Percentiles rank a stretch among this genome's conserved stretches.
phyloP scores from a whole-genome alignment of 352 stramenopile genomes.

The Phytophthora sojae region DNA sequence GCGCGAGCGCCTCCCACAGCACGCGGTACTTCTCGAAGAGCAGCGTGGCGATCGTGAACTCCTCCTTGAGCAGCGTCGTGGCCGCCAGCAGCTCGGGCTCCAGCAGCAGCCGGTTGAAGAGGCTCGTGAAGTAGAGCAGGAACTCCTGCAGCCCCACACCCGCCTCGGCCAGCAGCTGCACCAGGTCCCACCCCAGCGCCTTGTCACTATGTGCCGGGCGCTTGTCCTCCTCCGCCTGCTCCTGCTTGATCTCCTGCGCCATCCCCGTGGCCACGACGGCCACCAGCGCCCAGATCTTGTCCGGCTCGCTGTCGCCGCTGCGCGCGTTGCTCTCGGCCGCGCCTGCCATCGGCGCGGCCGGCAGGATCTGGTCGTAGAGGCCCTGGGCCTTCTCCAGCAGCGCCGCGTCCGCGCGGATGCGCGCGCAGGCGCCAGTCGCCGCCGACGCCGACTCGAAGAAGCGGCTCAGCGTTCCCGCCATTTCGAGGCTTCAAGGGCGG shows the following conservation, averaged over 20 bases:
- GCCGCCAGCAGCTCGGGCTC: conserved; percentile 74
- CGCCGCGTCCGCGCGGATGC: conserved; percentile 30
- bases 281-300: conserved; percentile 55
- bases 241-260: conserved; percentile 48
- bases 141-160: conserved; percentile 73
- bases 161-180: conserved; percentile 53
- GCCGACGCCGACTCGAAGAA: conserved; percentile 27
- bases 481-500: conserved; percentile 35
- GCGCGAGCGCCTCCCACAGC: conserved; percentile 59
- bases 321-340: conserved; percentile 31
- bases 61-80: conserved; percentile 80
- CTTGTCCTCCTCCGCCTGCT: conserved; percentile 17
- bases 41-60: conserved; percentile 78
- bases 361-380: conserved; percentile 56
- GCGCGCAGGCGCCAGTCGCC: conserved; percentile 27
- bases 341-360: conserved; percentile 17
- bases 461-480: conserved; percentile 47
- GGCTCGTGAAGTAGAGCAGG: conserved; percentile 73
- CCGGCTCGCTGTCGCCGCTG: conserved; percentile 32
- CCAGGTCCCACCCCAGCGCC: conserved; percentile 37
- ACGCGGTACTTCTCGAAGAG: conserved; percentile 83
- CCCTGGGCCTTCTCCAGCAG: conserved; percentile 43
- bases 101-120: conserved; percentile 84
- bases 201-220: not conserved
- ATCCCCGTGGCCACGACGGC: conserved; percentile 56